Conservation (phyloP, 345 rosid species). For the Citrus australasica region DNA sequence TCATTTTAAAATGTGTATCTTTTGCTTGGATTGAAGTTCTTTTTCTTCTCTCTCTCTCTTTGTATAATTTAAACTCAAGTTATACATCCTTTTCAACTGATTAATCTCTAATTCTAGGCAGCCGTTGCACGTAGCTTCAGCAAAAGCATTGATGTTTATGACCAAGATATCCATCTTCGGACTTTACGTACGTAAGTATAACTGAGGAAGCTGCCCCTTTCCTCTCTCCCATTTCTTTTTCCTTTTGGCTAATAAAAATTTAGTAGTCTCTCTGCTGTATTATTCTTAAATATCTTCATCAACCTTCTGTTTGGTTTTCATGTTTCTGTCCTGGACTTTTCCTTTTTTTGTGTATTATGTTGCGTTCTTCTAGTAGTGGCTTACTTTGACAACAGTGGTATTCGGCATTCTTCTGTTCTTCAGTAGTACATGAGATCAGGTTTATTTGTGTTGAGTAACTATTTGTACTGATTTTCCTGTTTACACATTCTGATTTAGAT, state of each 20-base stretch:
- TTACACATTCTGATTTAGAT: slow-evolving; percentile 1
- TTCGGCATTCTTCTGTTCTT: not conserved
- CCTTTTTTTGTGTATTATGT: not conserved
- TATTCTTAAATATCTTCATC: not conserved
- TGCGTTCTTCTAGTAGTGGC: not conserved
- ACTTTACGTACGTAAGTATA: slow-evolving; percentile 52
- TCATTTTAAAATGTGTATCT: not conserved
- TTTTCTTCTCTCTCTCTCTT: not conserved
- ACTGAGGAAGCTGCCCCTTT: not conserved
- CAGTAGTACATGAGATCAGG: not conserved
- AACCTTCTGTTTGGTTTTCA: not conserved
- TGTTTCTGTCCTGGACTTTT: not conserved
- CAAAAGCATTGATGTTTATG: slow-evolving; percentile 62
- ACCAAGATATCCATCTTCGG: slow-evolving; percentile 66
- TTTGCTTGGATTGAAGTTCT: not conserved
- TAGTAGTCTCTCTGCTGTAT: not conserved
- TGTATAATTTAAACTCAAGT: not conserved
- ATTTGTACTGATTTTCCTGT: not conserved
- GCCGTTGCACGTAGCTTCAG: slow-evolving; percentile 64
- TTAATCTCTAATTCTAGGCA: slow-evolving; percentile 34
- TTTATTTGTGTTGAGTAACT: not conserved
- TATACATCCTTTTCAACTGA: slow-evolving; percentile 1
- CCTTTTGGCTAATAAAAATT: not conserved
- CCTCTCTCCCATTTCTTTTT: not conserved
- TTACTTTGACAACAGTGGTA: not conserved